Conservation (phyloP, 495 filamentous ascomycete genomes). For the Viridothelium virens region DNA sequence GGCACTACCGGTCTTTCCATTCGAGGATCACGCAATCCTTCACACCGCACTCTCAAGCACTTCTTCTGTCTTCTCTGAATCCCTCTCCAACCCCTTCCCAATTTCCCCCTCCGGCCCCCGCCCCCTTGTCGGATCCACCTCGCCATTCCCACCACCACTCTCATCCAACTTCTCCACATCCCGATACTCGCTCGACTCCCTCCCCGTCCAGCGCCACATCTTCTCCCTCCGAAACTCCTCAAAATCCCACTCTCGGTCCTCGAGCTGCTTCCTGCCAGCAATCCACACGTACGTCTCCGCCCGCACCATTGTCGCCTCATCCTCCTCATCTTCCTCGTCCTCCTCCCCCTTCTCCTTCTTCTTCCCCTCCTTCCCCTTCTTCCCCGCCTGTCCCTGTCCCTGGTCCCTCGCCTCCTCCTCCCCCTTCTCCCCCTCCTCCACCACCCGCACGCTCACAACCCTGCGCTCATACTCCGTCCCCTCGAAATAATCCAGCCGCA, state of each 20-base stretch:
- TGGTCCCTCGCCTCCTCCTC: conserved; percentile 32
- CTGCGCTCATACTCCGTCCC: conserved; percentile 62
- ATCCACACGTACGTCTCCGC: conserved; percentile 75
- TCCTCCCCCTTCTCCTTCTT: conserved; percentile 41
- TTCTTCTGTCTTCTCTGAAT: conserved; percentile 24
- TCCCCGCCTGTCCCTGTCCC: too few relatives aligned
- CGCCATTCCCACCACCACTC: conserved; percentile 20
- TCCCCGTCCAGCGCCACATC: conserved; percentile 31
- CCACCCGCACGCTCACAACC: conserved; percentile 42
- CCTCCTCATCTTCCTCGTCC: conserved; percentile 39
- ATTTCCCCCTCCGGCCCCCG: conserved; percentile 34
- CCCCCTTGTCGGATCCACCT: conserved; percentile 33
- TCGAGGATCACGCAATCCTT: conserved; percentile 9
- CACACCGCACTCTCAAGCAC: conserved; percentile 34
- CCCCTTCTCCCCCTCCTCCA: conserved; percentile 32
- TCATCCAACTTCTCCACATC: conserved; percentile 34
- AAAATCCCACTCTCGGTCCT: conserved; percentile 74
- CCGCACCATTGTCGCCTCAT: conserved; percentile 17
- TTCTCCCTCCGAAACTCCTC: conserved; percentile 34
- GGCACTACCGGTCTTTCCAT: too few relatives aligned
- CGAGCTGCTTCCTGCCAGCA: conserved; percentile 43
- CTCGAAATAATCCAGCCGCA: conserved; percentile 76
- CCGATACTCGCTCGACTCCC: conserved; percentile 12
- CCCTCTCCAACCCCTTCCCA: conserved; percentile 27
- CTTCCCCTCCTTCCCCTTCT: too few relatives aligned